Evolutionary conservation across 768 basidiomycete species (phyloP).

Genomic region (Xerocomus spinulosus): DNA sequence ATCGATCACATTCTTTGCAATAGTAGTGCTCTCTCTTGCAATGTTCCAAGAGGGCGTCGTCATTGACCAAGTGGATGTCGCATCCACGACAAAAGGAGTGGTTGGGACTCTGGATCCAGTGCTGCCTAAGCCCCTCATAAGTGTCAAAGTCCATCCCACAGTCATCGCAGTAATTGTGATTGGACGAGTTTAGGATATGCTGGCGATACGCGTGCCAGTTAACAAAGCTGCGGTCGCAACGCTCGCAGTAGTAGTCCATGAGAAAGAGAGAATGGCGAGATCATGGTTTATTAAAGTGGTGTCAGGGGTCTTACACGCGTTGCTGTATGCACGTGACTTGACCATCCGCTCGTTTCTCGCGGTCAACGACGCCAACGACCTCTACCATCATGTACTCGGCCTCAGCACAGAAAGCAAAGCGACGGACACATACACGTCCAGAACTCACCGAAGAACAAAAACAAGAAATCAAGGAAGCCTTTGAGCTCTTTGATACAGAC

Average conservation of each 20-base stretch:
- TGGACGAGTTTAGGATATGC: conserved; percentile 34
- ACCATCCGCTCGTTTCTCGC: not conserved
- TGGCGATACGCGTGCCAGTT: conserved; percentile 26
- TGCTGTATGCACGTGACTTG: conserved; percentile 22
- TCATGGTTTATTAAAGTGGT: not conserved
- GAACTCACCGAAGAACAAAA: conserved; percentile 87
- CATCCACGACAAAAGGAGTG: conserved; percentile 56
- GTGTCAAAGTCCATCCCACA: conserved; percentile 47
- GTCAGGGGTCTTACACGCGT: conserved; percentile 31
- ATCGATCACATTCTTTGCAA: conserved; percentile 39
- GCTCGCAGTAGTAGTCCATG: conserved; percentile 32
- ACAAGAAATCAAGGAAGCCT: conserved; percentile 97
- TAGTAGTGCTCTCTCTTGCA: conserved; percentile 37
- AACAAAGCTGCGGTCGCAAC: conserved; percentile 38
- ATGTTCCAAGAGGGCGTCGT: conserved; percentile 37
- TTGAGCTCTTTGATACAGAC: conserved; percentile 98
- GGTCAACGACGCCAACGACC: not conserved
- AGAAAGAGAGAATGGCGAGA: too few relatives aligned
- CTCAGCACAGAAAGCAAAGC: conserved; percentile 66
- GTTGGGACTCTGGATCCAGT: conserved; percentile 45
- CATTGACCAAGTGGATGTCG: conserved; percentile 37
- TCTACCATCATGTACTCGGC: conserved; percentile 67
- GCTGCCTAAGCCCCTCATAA: conserved; percentile 38
- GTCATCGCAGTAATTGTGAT: conserved; percentile 42
- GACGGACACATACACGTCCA: conserved; percentile 70